Evolutionary conservation across 768 basidiomycete species (phyloP).

Genomic region (Lentinula guzmanii): DNA sequence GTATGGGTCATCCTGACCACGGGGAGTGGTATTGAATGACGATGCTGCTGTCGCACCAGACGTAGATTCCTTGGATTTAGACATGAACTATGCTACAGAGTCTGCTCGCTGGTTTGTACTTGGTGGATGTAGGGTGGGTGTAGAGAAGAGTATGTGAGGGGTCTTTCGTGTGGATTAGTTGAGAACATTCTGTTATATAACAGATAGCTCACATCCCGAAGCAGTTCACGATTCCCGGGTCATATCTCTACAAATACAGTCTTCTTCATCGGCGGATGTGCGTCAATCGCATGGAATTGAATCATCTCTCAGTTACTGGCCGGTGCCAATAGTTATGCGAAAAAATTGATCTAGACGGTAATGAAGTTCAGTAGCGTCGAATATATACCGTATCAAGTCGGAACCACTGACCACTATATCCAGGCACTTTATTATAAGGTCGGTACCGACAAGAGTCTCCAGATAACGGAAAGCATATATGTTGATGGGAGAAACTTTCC

Average conservation of each 20-base stretch:
- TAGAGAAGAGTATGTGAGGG: no score
- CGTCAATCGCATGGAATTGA: not conserved
- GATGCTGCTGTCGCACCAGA: constrained; percentile 29
- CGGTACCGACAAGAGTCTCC: not conserved
- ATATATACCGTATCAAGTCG: not conserved
- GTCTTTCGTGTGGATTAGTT: not conserved
- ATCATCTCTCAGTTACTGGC: not conserved
- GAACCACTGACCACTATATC: not conserved
- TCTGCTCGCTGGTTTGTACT: not conserved
- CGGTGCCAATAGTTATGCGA: not conserved
- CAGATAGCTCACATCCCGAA: not conserved
- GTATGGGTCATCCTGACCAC: constrained; percentile 43
- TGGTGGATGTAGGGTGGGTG: not conserved
- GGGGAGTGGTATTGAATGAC: constrained; percentile 29
- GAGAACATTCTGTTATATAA: not conserved
- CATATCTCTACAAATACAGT: not conserved
- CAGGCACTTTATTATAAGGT: not conserved
- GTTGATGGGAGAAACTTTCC: not conserved
- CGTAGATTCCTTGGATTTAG: constrained; percentile 6
- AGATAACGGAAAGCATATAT: not conserved
- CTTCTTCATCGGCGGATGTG: not conserved
- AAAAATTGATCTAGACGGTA: not conserved
- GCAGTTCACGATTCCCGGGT: not conserved
- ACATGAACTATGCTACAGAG: not conserved
- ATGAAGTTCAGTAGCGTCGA: not conserved